Percentiles rank a stretch among this genome's conserved stretches.
phyloP scores from a whole-genome alignment of 768 basidiomycete species.

The Lyophyllum semitale region DNA sequence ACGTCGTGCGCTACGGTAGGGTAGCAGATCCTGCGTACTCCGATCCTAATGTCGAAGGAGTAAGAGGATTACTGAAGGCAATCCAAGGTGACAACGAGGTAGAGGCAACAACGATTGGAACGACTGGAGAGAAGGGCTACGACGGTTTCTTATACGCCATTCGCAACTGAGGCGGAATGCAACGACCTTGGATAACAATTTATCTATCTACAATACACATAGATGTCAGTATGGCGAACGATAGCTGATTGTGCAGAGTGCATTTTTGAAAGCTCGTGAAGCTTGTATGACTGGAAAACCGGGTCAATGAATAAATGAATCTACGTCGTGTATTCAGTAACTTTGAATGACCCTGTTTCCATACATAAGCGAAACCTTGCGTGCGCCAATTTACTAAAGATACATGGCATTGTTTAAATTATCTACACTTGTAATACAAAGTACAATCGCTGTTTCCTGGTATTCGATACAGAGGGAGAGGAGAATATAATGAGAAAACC shows the following conservation, averaged over 20 bases:
- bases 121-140: conserved; percentile 53
- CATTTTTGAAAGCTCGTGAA: no score
- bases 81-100: conserved; percentile 53
- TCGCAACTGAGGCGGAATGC: no score
- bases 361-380: no score
- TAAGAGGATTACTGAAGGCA: conserved; percentile 43
- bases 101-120: conserved; percentile 51
- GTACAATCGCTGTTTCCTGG: not conserved
- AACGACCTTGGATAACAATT: no score
- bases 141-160: conserved; percentile 56
- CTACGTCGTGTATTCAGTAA: no score
- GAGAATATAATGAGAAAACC: not conserved
- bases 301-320: no score
- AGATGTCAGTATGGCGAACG: no score
- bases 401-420: not conserved
- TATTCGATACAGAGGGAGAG: not conserved
- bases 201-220: no score
- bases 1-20: conserved; percentile 53
- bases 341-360: no score
- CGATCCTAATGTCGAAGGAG: conserved; percentile 43
- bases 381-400: not conserved
- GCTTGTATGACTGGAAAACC: no score
- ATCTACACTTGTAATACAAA: not conserved
- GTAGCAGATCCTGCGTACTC: conserved; percentile 42
- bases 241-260: no score